These are phyloP conservation scores for Ceriops decandra DNA, from an alignment of 345 rosid species.

Conservation along the genomic window DNA sequence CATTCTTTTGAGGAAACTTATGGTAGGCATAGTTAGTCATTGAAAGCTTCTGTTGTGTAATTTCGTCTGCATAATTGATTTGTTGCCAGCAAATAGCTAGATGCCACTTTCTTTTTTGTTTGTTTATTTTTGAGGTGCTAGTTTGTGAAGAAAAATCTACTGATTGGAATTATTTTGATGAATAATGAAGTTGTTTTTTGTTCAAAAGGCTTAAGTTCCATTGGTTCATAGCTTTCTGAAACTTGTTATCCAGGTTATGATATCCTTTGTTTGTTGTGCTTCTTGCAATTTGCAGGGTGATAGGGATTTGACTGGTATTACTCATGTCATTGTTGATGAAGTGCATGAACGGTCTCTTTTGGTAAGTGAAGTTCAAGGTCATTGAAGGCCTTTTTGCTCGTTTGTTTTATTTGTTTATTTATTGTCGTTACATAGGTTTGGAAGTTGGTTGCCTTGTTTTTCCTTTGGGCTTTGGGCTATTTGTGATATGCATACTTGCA, in stretches of 20 bases:
- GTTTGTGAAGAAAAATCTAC: not conserved
- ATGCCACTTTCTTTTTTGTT: not conserved
- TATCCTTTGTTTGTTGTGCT: not conserved
- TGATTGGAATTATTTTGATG: not conserved
- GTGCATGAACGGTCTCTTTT: slow-evolving; percentile 90
- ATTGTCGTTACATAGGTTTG: not conserved
- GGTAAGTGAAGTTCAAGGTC: slow-evolving; percentile 45
- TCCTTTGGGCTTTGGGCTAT: not conserved
- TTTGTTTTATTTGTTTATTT: no score
- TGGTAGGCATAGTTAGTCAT: slow-evolving; percentile 38
- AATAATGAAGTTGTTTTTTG: not conserved
- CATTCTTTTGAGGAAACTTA: slow-evolving; percentile 79
- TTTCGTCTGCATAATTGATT: not conserved
- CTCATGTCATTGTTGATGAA: slow-evolving; percentile 90
- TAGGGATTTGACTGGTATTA: slow-evolving; percentile 59
- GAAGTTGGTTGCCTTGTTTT: not conserved
- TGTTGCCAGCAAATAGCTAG: not conserved
- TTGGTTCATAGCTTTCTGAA: not conserved
- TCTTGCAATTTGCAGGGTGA: slow-evolving; percentile 57
- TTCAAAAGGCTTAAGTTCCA: not conserved
- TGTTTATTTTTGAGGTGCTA: not conserved
- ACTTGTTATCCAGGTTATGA: not conserved
- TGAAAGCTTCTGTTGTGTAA: slow-evolving; percentile 4
- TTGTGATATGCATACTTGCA: not conserved
- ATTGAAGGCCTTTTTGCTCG: not conserved